Percentiles rank a stretch among this genome's conserved stretches.
These are phyloP conservation scores for Neoascochyta sp. DNA, from an alignment of 2,329 filamentous ascomycete genomes.

Conservation along the genomic window DNA sequence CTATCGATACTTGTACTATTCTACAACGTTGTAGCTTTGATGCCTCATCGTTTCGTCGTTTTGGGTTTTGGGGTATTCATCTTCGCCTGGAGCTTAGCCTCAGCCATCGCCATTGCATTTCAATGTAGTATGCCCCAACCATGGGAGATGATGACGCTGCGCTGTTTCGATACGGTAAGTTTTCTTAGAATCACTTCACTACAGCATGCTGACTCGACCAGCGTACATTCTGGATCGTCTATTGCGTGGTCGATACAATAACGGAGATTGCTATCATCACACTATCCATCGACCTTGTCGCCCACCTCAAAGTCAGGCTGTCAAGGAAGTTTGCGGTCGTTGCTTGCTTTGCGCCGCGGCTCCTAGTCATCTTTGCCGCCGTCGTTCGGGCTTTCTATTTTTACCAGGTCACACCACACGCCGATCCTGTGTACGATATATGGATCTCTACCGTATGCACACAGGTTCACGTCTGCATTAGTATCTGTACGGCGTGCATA, in stretches of 20 bases:
- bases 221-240: conserved; percentile 35
- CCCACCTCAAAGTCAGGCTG: conserved; percentile 21
- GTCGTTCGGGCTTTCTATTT: conserved; percentile 29
- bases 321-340: conserved; percentile 26
- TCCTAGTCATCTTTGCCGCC: conserved; percentile 24
- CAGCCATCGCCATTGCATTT: conserved; percentile 23
- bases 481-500: conserved; percentile 33
- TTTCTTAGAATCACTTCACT: no score
- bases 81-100: conserved; percentile 25
- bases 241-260: conserved; percentile 31
- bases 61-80: conserved; percentile 22
- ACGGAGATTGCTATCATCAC: conserved; percentile 31
- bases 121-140: conserved; percentile 31
- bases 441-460: conserved; percentile 29
- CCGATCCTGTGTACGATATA: conserved; percentile 21
- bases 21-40: conserved; percentile 21
- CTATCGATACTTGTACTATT: conserved; percentile 28
- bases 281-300: conserved; percentile 30
- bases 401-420: conserved; percentile 27
- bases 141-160: conserved; percentile 25
- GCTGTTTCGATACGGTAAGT: conserved; percentile 31
- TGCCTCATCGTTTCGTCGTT: conserved; percentile 17
- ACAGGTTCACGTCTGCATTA: conserved; percentile 26
- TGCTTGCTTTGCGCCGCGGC: conserved; percentile 32
- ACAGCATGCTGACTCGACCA: conserved; percentile 15